Evolutionary conservation across 108 stramenopile species (phyloP), one percentile per base, ranked within the genome.

Genomic region (Pseudonitzschia multistriata): DNA sequence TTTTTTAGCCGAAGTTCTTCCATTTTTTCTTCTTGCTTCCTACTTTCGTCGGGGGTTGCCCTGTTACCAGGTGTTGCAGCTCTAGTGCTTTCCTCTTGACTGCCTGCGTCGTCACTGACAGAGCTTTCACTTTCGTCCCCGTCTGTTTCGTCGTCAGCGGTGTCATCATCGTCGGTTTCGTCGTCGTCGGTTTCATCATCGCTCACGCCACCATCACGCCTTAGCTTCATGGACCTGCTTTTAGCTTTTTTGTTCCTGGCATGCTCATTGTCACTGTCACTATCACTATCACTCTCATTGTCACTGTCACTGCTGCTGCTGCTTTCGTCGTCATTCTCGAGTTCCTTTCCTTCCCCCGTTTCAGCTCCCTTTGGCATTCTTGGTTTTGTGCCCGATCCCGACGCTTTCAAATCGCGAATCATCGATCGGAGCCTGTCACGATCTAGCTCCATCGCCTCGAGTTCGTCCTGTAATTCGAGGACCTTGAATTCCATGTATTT

Each of bases 401-500:
- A 24, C 30, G 47, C 47, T 33, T 25, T 59, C 57, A 29, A 59
- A 29, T 33, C 11, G 15, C 13, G 14, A 29, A 61, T 31, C 19
- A 31, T 61, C 34, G 8, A 11, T 8, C 10, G 10, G 28, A 64
- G 40, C 37, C 24, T 10, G 11, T 64, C 62, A 3, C 45, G 19
- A 5, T 64, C 62, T 1, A 3, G 10, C 60, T 74, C 73, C 11
- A 74, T 30, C 19, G 56, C 14, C 29, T 75, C 74, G 25, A 68
- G 56, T 3, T 75, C 68, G 36, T 68, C 68, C 27, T 67, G 35
- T 8, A 75, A 53, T 40, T 69, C 68, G 11, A 21, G 22, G 19
- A 75, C 68, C 37, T 75, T 75, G 31, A 42, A 62, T 45, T 75
- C 74, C 47, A 75, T 40, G 52, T 75, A 75, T 39, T 64, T 68